phyloP scores from a whole-genome alignment of 768 basidiomycete species.

The Mycena haematopus region DNA sequence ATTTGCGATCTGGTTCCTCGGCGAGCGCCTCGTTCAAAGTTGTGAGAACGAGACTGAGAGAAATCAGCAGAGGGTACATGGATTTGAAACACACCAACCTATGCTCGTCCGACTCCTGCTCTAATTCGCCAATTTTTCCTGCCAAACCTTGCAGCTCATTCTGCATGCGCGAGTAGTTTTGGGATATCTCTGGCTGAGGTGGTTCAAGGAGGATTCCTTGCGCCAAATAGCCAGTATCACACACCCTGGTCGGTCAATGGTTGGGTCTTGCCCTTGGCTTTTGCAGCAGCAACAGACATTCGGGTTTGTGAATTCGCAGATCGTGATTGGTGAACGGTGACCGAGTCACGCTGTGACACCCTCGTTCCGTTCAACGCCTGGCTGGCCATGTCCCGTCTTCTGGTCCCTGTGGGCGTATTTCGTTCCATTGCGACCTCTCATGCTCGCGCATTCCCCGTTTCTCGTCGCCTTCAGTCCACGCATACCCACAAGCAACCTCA shows the following conservation, averaged over 20 bases:
- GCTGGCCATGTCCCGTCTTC: slow-evolving; percentile 47
- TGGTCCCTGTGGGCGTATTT: slow-evolving; percentile 32
- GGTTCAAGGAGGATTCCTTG: slow-evolving; percentile 41
- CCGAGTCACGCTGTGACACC: neutral
- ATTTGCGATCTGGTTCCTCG: slow-evolving; percentile 91
- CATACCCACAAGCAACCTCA: slow-evolving; percentile 42
- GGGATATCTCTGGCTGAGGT: slow-evolving; percentile 79
- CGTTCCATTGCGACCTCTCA: slow-evolving; percentile 29
- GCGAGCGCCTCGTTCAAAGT: slow-evolving; percentile 84
- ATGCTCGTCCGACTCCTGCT: slow-evolving; percentile 96
- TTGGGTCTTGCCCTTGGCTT: slow-evolving; percentile 64
- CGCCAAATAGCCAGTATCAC: slow-evolving; percentile 29
- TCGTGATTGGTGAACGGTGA: slow-evolving; percentile 14
- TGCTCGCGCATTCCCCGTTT: slow-evolving; percentile 37
- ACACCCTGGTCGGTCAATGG: slow-evolving; percentile 77
- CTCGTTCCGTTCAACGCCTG: neutral
- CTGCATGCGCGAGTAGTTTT: slow-evolving; percentile 81
- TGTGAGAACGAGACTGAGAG: slow-evolving; percentile 78
- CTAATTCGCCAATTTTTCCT: slow-evolving; percentile 94
- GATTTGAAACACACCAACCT: slow-evolving; percentile 58
- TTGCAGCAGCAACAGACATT: slow-evolving; percentile 59
- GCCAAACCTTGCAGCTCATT: slow-evolving; percentile 91
- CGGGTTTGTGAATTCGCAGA: slow-evolving; percentile 24
- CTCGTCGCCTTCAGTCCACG: slow-evolving; percentile 59
- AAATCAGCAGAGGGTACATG: slow-evolving; percentile 16